Conservation (phyloP, 2,329 filamentous ascomycete genomes). For the Colletotrichum sp. region DNA sequence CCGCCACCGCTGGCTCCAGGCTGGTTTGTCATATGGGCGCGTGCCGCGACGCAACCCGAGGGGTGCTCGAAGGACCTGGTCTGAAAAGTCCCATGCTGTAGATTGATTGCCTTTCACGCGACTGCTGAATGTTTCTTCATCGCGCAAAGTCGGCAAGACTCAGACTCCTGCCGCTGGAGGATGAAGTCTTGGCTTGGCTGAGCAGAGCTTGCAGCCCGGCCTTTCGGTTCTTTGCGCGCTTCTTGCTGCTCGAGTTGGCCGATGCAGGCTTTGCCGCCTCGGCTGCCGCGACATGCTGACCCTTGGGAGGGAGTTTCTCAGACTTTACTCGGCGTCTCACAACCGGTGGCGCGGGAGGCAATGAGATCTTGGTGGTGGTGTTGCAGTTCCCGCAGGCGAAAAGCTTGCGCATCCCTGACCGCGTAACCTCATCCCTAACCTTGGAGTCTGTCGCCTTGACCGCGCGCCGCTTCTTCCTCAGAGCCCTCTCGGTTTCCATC, state of each 20-base stretch:
- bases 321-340: constrained; percentile 30
- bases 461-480: constrained; percentile 44
- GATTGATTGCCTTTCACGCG: fast-evolving
- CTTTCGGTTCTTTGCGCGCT: constrained; percentile 69
- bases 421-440: not conserved
- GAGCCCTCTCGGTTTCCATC: constrained; percentile 46
- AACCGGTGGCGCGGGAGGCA: constrained; percentile 3
- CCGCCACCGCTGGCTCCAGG: not conserved
- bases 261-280: constrained; percentile 30
- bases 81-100: not conserved
- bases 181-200: constrained; percentile 51
- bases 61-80: not conserved
- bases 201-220: constrained; percentile 70
- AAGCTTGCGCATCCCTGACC: constrained; percentile 9
- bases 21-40: not conserved
- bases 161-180: constrained; percentile 40
- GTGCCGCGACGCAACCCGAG: not conserved
- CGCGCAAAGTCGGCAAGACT: constrained; percentile 62
- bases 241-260: constrained; percentile 66
- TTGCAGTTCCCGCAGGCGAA: constrained; percentile 16
- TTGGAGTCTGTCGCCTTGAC: not conserved
- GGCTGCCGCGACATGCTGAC: not conserved
- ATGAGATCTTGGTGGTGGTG: constrained; percentile 7
- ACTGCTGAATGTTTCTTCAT: constrained; percentile 30
- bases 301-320: not conserved